A percentile compares a stretch with the other conserved stretches of the same genome.
phyloP scores from a whole-genome alignment of 257 asterid species.

The Solanum appendiculatum region DNA sequence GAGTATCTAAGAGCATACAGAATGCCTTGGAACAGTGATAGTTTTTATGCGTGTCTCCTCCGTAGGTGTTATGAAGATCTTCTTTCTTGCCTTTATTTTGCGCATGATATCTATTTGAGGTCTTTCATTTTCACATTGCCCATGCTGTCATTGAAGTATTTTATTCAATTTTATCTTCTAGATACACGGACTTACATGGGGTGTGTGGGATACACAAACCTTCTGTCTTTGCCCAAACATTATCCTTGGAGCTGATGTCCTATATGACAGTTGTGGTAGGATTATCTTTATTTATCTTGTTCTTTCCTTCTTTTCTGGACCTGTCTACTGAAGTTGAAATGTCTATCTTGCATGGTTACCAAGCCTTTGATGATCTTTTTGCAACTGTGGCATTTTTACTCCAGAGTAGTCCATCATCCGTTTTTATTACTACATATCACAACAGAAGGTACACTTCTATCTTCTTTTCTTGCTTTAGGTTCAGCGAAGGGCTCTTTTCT shows the following conservation, averaged over 20 bases:
- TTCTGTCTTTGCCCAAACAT: conserved; percentile 64
- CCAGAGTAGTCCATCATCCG: conserved; percentile 52
- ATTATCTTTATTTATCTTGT: not conserved
- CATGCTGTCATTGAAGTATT: not conserved
- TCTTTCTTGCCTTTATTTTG: not conserved
- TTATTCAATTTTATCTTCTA: conserved; percentile 8
- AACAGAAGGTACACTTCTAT: conserved; percentile 62
- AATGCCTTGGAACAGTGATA: not conserved
- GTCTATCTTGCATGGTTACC: conserved; percentile 14
- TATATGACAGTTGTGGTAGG: conserved; percentile 68
- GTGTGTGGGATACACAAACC: conserved; percentile 56
- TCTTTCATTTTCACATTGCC: not conserved
- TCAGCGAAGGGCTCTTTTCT: not conserved
- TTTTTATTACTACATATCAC: conserved; percentile 83
- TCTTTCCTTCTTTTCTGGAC: not conserved
- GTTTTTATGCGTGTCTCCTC: not conserved
- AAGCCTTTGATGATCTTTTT: conserved; percentile 85
- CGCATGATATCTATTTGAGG: not conserved
- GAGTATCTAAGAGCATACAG: not conserved
- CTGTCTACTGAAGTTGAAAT: conserved; percentile 1
- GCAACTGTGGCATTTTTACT: conserved; percentile 74
- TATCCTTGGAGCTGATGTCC: conserved; percentile 95
- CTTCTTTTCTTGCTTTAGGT: conserved; percentile 4
- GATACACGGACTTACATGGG: conserved; percentile 91
- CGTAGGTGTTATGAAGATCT: not conserved